A percentile compares a stretch with the other conserved stretches of the same genome.
phyloP scores from a whole-genome alignment of 2,329 filamentous ascomycete genomes.

The Talaromyces sp. region DNA sequence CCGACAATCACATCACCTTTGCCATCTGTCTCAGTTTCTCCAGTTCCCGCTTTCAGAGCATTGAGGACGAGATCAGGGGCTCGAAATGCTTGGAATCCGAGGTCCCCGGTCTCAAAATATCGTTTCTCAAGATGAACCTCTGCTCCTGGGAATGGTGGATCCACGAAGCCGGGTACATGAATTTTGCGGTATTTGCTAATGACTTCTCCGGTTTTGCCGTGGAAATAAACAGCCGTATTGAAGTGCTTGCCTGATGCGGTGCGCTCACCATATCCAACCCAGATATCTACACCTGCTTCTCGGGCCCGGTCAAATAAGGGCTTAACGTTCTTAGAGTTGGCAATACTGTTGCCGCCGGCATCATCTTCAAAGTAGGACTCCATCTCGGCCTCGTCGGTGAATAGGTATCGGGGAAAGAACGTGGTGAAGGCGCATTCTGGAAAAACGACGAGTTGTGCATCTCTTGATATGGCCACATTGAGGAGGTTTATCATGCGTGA shows the following conservation, averaged over 20 bases:
- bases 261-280: conserved; percentile 57
- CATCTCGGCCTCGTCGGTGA: conserved; percentile 48
- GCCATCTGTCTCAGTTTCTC: conserved; percentile 11
- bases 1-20: conserved; percentile 55
- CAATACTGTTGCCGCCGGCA: conserved; percentile 18
- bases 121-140: conserved; percentile 60
- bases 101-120: conserved; percentile 57
- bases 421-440: conserved; percentile 60
- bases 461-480: no score
- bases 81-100: conserved; percentile 59
- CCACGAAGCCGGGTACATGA: conserved; percentile 57
- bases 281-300: conserved; percentile 54
- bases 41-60: neutral
- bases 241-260: conserved; percentile 45
- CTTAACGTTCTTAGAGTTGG: conserved; percentile 48
- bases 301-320: conserved; percentile 54
- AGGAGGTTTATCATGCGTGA: no score
- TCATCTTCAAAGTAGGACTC: conserved; percentile 57
- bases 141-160: conserved; percentile 52
- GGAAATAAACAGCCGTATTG: conserved; percentile 58
- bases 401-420: conserved; percentile 58
- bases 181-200: conserved; percentile 60
- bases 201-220: conserved; percentile 44
- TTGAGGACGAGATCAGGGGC: conserved; percentile 49
- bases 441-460: conserved; percentile 41